Percentiles rank a stretch among this genome's conserved stretches.
Evolutionary conservation across 1,284 basidiomycete genomes (phyloP).

Genomic region (Boletus hoseneyae): DNA sequence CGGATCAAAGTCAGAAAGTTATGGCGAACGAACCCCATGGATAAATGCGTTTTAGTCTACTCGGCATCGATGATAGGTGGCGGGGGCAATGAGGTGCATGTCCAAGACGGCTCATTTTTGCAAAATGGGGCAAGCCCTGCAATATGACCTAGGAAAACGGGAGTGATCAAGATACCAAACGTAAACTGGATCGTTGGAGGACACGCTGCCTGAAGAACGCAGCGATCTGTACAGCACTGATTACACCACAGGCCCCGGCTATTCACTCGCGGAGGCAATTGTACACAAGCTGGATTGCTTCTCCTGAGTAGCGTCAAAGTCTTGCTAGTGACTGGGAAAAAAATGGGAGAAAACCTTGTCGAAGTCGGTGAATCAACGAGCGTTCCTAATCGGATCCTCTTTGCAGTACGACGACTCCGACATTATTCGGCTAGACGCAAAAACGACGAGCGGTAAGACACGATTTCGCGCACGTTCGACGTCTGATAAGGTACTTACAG

Average conservation of each 20-base stretch:
- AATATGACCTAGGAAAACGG: slow-evolving; percentile 16
- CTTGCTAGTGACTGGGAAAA: too few species aligned
- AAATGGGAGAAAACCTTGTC: too few species aligned
- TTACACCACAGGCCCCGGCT: too few species aligned
- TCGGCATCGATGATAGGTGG: slow-evolving; percentile 3
- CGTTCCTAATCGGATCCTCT: not conserved
- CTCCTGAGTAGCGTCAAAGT: too few species aligned
- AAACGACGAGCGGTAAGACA: too few species aligned
- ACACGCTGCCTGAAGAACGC: slow-evolving; percentile 17
- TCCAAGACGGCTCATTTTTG: slow-evolving; percentile 10
- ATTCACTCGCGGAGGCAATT: too few species aligned
- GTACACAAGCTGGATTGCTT: too few species aligned
- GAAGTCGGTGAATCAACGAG: not conserved
- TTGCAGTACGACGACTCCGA: not conserved
- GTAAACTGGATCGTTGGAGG: slow-evolving; percentile 26
- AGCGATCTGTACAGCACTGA: not conserved
- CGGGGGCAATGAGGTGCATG: slow-evolving; percentile 1
- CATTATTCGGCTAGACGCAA: too few species aligned
- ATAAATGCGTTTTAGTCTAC: slow-evolving; percentile 11
- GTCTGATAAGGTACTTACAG: too few species aligned
- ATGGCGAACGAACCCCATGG: slow-evolving; percentile 7
- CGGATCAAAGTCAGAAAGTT: slow-evolving; percentile 25
- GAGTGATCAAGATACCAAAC: slow-evolving; percentile 20
- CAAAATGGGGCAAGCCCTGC: slow-evolving; percentile 13
- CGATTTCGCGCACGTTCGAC: too few species aligned